Percentiles rank a stretch among this genome's conserved stretches.
Evolutionary conservation across 2,329 filamentous ascomycete species (phyloP).

Genomic region (Drechslerella stenobrocha): DNA sequence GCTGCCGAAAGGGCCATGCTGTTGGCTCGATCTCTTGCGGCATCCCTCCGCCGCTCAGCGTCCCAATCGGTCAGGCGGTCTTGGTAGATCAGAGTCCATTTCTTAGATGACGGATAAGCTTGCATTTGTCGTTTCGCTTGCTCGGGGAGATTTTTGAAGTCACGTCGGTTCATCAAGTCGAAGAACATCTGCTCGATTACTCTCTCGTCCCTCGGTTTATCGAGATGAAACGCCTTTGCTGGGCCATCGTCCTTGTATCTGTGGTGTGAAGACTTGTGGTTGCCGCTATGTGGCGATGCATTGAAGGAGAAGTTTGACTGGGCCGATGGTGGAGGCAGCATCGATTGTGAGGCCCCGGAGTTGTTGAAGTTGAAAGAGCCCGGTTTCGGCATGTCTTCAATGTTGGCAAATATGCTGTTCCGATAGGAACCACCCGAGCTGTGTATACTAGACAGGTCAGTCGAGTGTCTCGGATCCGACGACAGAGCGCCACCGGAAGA

Average conservation of each 20-base stretch:
- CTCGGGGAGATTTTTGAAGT: slow-evolving; percentile 95
- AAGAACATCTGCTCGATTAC: slow-evolving; percentile 89
- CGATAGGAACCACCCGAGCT: slow-evolving; percentile 47
- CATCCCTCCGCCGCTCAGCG: slow-evolving; percentile 85
- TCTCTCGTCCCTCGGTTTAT: slow-evolving; percentile 75
- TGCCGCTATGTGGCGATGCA: slow-evolving; percentile 18
- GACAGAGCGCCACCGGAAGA: slow-evolving; percentile 54
- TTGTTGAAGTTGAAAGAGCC: slow-evolving; percentile 37
- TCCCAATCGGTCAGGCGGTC: slow-evolving; percentile 92
- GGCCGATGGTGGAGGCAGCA: slow-evolving; percentile 19
- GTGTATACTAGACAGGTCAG: slow-evolving; percentile 68
- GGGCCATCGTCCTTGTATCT: slow-evolving; percentile 25
- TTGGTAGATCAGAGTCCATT: slow-evolving; percentile 96
- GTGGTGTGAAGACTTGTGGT: slow-evolving; percentile 23
- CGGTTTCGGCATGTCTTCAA: slow-evolving; percentile 42
- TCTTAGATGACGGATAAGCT: slow-evolving; percentile 89
- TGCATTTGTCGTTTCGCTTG: slow-evolving; percentile 94
- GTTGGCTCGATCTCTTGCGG: slow-evolving; percentile 72
- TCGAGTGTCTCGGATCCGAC: slow-evolving; percentile 62
- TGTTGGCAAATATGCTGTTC: slow-evolving; percentile 46
- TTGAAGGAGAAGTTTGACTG: slow-evolving; percentile 39
- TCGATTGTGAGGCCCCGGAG: not conserved
- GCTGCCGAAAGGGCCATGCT: slow-evolving; percentile 57
- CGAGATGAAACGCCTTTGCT: slow-evolving; percentile 64
- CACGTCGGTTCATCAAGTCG: slow-evolving; percentile 93